Base-by-base conservation (phyloP, 2,329 filamentous ascomycete genomes). In the Colletotrichum falcatum region DNA sequence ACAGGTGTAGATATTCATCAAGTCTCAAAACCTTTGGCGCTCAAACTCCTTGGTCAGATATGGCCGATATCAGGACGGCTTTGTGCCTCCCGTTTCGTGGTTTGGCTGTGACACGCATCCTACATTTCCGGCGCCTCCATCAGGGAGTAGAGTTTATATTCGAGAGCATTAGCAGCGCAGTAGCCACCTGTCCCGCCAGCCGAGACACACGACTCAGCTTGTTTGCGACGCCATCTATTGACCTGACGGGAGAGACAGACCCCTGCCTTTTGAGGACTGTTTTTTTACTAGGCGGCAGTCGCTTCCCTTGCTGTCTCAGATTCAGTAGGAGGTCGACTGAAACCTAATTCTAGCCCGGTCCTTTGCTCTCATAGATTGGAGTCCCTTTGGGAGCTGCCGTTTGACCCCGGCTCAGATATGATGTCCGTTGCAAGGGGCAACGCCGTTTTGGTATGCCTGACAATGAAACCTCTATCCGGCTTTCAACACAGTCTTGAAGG, bases 401-500 rank as follows among this genome's bases (percentile, higher is more conserved):
- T n/a, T n/a, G n/a, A n/a, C n/a, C n/a, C n/a, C n/a, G n/a, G n/a
- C n/a, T n/a, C n/a, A n/a, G n/a, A n/a, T n/a, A n/a, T n/a, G n/a
- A n/a, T n/a, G n/a, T n/a, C n/a, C n/a, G n/a, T n/a, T n/a, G n/a
- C n/a, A 23, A 46, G 44, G 42, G 20, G 14, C 5, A 11, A 46
- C 1, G 1, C 44, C 23, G 20, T 20, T 20, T n/a, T n/a, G 20
- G 42, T 8, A 44, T 44, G 20, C 7, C n/a, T 1, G 3, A 46
- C 44, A 46, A 23, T 18, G 44, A 23, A 46, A 12, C 20, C 8
- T 5, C 11, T 3, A 44, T 44, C 9, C 20, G 20, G 42, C 20
- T 14, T 11, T 1, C 0, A 11, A 11, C 42, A n/a, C 42, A 44
- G 1, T 42, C 3, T 7, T 5, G 2, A 18, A 2, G 18, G 2